These are phyloP conservation scores for Amphirosellinia nigrospora DNA, from an alignment of 495 filamentous ascomycete genomes.

Conservation along the genomic window DNA sequence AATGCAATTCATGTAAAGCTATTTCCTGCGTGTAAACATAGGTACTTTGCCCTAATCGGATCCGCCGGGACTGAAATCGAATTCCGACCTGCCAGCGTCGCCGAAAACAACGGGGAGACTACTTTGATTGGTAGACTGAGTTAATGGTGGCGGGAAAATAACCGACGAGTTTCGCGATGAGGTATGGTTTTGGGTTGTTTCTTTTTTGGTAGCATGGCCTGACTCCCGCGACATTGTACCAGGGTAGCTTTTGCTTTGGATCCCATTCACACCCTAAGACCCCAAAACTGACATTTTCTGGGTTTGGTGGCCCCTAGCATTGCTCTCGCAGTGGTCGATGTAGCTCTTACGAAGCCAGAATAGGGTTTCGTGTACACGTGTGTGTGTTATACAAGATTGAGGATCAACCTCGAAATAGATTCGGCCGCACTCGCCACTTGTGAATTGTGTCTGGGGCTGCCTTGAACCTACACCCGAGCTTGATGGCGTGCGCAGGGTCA, in stretches of 20 bases:
- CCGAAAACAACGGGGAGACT: constrained; percentile 37
- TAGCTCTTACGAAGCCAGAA: constrained; percentile 39
- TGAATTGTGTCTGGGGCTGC: constrained; percentile 24
- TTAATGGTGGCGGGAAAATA: background rate
- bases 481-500: constrained; percentile 35
- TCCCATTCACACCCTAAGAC: constrained; percentile 42
- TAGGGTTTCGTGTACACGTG: constrained; percentile 33
- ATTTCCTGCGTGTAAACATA: no score
- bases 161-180: constrained; percentile 18
- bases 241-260: constrained; percentile 26
- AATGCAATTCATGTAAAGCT: no score
- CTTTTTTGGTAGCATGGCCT: background rate
- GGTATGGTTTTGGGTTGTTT: constrained; percentile 23
- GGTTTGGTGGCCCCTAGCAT: constrained; percentile 28
- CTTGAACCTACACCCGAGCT: constrained; percentile 21
- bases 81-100: constrained; percentile 33
- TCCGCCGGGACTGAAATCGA: constrained; percentile 33
- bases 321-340: constrained; percentile 33
- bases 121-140: constrained; percentile 1
- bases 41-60: no score
- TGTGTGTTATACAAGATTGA: constrained; percentile 34
- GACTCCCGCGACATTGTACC: constrained; percentile 8
- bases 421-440: constrained; percentile 32
- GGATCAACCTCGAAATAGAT: constrained; percentile 40
- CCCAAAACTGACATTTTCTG: constrained; percentile 39